phyloP scores from a whole-genome alignment of 495 filamentous ascomycete species.

The Annulohypoxylon moriforme region DNA sequence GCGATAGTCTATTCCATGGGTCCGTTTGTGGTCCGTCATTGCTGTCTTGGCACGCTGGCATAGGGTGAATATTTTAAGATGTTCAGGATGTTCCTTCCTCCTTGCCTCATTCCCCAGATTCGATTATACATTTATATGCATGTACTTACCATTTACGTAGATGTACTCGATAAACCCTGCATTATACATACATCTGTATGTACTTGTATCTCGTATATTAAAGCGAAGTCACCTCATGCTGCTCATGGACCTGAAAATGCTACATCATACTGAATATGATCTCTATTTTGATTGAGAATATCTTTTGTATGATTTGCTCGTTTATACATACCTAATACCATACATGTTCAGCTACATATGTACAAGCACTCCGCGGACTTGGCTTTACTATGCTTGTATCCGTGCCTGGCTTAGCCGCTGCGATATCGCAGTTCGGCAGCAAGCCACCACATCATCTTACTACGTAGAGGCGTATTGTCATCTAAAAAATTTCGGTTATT shows the following conservation, averaged over 20 bases:
- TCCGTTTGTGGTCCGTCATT: constrained; percentile 22
- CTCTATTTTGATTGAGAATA: constrained; percentile 10
- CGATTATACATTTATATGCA: constrained; percentile 9
- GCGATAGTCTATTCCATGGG: constrained; percentile 28
- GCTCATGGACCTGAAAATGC: constrained; percentile 17
- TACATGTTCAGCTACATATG: too few species aligned
- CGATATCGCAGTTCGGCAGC: constrained; percentile 29
- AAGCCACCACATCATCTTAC: constrained; percentile 23
- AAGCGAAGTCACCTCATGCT: constrained; percentile 15
- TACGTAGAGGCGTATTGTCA: constrained; percentile 10
- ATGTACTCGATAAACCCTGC: constrained; percentile 8
- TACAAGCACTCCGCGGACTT: background rate
- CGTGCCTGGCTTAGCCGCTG: background rate
- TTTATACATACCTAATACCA: background rate
- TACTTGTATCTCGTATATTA: constrained; percentile 14
- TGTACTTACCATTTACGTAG: constrained; percentile 11
- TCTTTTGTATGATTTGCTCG: background rate
- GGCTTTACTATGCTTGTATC: constrained; percentile 16
- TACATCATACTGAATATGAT: background rate
- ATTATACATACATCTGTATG: background rate
- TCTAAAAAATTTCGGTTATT: background rate
- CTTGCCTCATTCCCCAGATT: constrained; percentile 35
- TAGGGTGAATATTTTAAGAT: too few species aligned
- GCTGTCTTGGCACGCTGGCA: constrained; percentile 25
- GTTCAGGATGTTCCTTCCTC: constrained; percentile 14